These are phyloP conservation scores for Brassica balearica DNA, from an alignment of 441 rosid genomes.

Conservation along the genomic window DNA sequence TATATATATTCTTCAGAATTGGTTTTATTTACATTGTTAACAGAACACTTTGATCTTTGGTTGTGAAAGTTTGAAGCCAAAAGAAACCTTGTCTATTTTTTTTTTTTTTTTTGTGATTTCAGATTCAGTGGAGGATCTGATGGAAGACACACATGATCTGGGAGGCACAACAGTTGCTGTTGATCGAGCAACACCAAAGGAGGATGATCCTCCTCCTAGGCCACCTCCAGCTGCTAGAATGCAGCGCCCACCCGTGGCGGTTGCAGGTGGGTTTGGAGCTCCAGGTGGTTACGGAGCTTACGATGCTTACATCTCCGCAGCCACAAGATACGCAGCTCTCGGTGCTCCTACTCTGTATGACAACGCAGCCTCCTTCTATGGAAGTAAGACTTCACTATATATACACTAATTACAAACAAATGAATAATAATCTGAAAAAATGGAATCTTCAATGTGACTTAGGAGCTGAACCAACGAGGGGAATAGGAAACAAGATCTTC, in stretches of 20 bases:
- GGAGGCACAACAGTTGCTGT: conserved; percentile 90
- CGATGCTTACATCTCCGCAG: conserved; percentile 92
- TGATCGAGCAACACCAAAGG: conserved; percentile 98
- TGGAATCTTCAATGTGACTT: not conserved
- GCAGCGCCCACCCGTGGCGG: conserved; percentile 41
- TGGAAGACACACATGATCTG: conserved; percentile 89
- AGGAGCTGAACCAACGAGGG: conserved; percentile 72
- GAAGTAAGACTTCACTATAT: conserved; percentile 59
- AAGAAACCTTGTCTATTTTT: too few species aligned
- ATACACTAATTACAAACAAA: not conserved
- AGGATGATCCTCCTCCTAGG: conserved; percentile 71
- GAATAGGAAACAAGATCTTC: conserved; percentile 89
- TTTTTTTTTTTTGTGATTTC: conserved; percentile 15
- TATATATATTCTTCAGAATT: not conserved
- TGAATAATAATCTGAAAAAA: too few species aligned
- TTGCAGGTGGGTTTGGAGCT: conserved; percentile 63
- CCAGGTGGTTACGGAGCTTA: conserved; percentile 94
- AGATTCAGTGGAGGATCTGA: conserved; percentile 89
- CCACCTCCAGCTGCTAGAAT: conserved; percentile 58
- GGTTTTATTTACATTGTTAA: not conserved
- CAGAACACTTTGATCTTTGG: too few species aligned
- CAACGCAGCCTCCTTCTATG: conserved; percentile 73
- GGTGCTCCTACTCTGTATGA: conserved; percentile 96
- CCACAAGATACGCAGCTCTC: conserved; percentile 90
- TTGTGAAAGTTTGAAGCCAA: too few species aligned